A percentile compares a stretch with the other conserved stretches of the same genome.
Conservation (phyloP, 2,329 filamentous ascomycete species). For the Fusarium poae region DNA sequence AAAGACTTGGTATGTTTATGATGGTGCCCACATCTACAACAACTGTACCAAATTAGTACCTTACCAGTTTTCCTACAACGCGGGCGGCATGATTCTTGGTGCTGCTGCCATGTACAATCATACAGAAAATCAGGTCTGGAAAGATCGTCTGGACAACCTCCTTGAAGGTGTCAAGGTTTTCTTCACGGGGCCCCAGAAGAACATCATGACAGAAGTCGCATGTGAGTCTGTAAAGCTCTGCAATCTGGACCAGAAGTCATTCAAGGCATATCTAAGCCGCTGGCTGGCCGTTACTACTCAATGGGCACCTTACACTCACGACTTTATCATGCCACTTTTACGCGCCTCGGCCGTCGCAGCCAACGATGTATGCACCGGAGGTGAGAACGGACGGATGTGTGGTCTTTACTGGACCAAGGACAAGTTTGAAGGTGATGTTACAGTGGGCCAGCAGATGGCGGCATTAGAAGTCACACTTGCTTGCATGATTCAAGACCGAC, state of each 20-base stretch:
- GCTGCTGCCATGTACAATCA: slow-evolving; percentile 78
- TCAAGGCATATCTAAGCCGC: slow-evolving; percentile 72
- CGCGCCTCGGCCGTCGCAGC: slow-evolving; percentile 69
- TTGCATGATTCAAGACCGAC: slow-evolving; percentile 65
- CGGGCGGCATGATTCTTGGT: slow-evolving; percentile 74
- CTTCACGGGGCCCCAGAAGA: slow-evolving; percentile 64
- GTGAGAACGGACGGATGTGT: slow-evolving; percentile 68
- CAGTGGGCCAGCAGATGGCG: slow-evolving; percentile 79
- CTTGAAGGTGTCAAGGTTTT: slow-evolving; percentile 67
- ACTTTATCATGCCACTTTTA: slow-evolving; percentile 66
- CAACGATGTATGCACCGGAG: slow-evolving; percentile 69
- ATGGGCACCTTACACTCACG: slow-evolving; percentile 71
- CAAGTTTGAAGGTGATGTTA: slow-evolving; percentile 69
- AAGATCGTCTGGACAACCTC: slow-evolving; percentile 68
- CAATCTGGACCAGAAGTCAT: slow-evolving; percentile 72
- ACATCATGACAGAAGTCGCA: slow-evolving; percentile 74
- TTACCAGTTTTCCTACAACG: slow-evolving; percentile 78
- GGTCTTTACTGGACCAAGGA: slow-evolving; percentile 70
- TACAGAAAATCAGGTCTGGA: slow-evolving; percentile 65
- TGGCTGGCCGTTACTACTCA: slow-evolving; percentile 74
- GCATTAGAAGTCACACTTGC: slow-evolving; percentile 74
- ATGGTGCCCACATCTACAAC: slow-evolving; percentile 68
- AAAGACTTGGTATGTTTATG: slow-evolving; percentile 70
- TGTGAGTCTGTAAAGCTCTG: slow-evolving; percentile 74
- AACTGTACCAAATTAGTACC: slow-evolving; percentile 71